Evolutionary conservation across 1,139 yeast species (phyloP), one percentile per base, ranked within the genome.

Genomic region (Insectozyma bohioensis): DNA sequence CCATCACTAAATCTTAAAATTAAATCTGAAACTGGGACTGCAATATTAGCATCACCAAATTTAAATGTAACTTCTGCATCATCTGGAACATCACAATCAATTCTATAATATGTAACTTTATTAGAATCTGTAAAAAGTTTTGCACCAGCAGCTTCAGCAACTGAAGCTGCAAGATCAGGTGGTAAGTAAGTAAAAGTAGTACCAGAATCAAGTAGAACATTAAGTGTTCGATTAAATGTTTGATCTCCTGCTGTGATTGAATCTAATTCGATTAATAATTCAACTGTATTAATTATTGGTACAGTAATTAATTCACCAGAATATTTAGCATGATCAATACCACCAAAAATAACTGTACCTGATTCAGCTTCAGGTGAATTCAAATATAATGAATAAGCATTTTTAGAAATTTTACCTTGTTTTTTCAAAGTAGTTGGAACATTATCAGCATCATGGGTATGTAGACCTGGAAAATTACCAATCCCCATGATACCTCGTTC

Each of bases 341-440:
- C 65, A 7, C 64, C 65, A 36, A 60, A 58, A 15, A 59, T 40
- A 16, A 58, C 28, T 4, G 51, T 31, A 2, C 64, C 63, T 12
- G 43, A 16, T 12, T 42, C 17, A 14, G 63, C 50, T 10, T 46
- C 47, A 6, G 34, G 28, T 3, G 49, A 38, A 28, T 46, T 44
- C 41, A 65, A 56, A 46, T 54, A 65, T 34, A 66, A 48, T 6
- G 69, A 61, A 48, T 61, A 65, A 17, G 65, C 60, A 28, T 42
- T 46, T 36, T 69, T 70, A 15, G 64, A 39, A 40, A 78, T 80
- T 9, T 65, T 41, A 0, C 86, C 88, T 36, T 54, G 48, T 21
- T 38, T 42, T 30, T 46, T 53, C 44, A 63, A 47, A 31, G 52
- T 52, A 23, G 52, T 30, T 1, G 68, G 69, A 13, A 62, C 48